Evolutionary conservation across 257 asterid species (phyloP), one percentile per base, ranked within the genome.

Genomic region (Jacaranda mimosifolia): DNA sequence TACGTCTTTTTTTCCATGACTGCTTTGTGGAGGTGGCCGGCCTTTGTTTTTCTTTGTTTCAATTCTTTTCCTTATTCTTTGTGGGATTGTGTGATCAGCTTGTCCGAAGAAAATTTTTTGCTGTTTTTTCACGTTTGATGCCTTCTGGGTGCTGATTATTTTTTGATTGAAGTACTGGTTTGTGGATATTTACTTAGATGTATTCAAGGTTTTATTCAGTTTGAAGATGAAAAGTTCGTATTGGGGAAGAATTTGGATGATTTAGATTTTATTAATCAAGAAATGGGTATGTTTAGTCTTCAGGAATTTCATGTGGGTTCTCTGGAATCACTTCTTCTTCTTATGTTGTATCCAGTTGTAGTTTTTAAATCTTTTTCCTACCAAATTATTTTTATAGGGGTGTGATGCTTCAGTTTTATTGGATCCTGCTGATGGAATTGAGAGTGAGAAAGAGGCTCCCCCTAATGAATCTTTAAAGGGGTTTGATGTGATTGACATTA

Each of bases 351-450:
- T 68, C 14, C 13, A 17, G 18, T 18, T 2, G 53, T 21, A 43
- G 38, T 72, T 51, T 40, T 21, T 60, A 14, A 14, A 26, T n/a
- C 53, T 57, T 8, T 45, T 38, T 60, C 7, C 40, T 59, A 12
- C 39, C 3, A 48, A 70, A 58, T 55, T 49, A 32, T 35, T 48
- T 19, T 68, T 52, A 18, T 65, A 93, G 98, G 98, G 96, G 0
- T 92, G 97, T 70, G 98, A 94, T 63, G 98, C 91, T 38, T 91
- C 98, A 9, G 73, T 94, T 67, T 75, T 94, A 75, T 83, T 94
- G 85, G 96, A 92, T 43, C 36, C 91, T 7, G 78, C 60, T 51
- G 86, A 84, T 45, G 89, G 81, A 56, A 71, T 79, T 5, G 75
- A 66, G 15, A 86, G 89, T 35, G 97, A 94, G 87, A 88, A 94